These are phyloP conservation scores for Carex sylvatica DNA, from an alignment of 202 grass and related monocot genomes.

Conservation along the genomic window DNA sequence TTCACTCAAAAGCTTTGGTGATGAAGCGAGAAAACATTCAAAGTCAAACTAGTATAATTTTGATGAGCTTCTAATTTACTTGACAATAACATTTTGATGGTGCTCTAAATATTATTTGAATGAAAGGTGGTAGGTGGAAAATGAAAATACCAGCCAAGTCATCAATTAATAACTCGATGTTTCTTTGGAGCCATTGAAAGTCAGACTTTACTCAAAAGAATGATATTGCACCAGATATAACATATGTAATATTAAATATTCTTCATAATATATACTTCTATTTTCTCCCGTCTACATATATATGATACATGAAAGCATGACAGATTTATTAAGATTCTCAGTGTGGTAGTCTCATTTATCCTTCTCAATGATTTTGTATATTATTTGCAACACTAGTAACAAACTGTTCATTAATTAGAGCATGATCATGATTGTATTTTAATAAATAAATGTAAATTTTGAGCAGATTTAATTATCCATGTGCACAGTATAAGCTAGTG, in stretches of 20 bases:
- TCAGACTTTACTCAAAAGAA: not conserved
- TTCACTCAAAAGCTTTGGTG: not conserved
- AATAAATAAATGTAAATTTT: not conserved
- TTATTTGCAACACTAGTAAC: not conserved
- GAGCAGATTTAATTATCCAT: not conserved
- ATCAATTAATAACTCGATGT: slow-evolving; percentile 7
- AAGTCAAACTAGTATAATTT: not conserved
- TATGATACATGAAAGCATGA: not conserved
- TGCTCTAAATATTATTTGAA: not conserved
- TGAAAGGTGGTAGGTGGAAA: not conserved
- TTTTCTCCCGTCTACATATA: not conserved
- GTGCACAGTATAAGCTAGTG: not conserved
- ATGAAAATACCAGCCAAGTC: not conserved
- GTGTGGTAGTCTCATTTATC: not conserved
- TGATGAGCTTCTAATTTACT: not conserved
- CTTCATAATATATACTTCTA: not conserved
- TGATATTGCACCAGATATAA: not conserved
- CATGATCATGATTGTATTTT: not conserved
- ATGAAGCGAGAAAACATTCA: not conserved
- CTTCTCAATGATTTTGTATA: not conserved
- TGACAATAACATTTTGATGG: not conserved
- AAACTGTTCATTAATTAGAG: not conserved
- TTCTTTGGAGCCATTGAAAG: not conserved
- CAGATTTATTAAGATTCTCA: not conserved
- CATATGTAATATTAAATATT: not conserved